phyloP scores from a whole-genome alignment of 495 filamentous ascomycete species.

The Entonaema liquescens region DNA sequence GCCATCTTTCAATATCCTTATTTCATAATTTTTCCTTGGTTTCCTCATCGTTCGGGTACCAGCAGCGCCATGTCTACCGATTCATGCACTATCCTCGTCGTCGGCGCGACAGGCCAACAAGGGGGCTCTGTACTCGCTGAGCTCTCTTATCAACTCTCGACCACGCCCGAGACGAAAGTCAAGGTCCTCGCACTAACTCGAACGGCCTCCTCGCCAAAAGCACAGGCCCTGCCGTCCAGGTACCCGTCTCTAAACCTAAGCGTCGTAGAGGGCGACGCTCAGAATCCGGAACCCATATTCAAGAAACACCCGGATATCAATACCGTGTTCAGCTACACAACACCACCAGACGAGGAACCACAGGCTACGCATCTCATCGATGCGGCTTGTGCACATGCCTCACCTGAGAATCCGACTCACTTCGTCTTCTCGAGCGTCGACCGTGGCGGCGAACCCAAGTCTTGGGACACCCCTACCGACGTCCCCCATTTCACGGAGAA shows the following conservation, averaged over 20 bases:
- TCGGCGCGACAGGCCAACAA: constrained; percentile 78
- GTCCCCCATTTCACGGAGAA: constrained; percentile 72
- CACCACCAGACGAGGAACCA: constrained; percentile 58
- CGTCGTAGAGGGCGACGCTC: constrained; percentile 66
- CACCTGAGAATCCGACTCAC: constrained; percentile 48
- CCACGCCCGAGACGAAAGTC: constrained; percentile 51
- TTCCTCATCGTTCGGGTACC: neutral
- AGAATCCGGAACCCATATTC: constrained; percentile 63
- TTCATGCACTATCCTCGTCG: constrained; percentile 62
- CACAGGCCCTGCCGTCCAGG: constrained; percentile 57
- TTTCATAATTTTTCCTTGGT: neutral
- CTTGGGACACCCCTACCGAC: constrained; percentile 63
- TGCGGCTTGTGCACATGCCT: constrained; percentile 51
- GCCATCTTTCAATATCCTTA: neutral
- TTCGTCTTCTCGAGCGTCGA: constrained; percentile 76
- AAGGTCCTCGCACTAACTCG: constrained; percentile 77
- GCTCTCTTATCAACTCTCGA: constrained; percentile 51
- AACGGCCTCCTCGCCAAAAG: constrained; percentile 60
- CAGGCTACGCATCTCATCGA: constrained; percentile 73
- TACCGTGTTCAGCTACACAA: constrained; percentile 62
- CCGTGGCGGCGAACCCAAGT: constrained; percentile 65
- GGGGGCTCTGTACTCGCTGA: constrained; percentile 68
- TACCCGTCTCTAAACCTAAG: constrained; percentile 51
- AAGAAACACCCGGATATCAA: constrained; percentile 54
- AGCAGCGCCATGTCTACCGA: constrained; percentile 32